These are phyloP conservation scores for Dioszegia crocea DNA, from an alignment of 768 basidiomycete genomes.

Conservation along the genomic window DNA sequence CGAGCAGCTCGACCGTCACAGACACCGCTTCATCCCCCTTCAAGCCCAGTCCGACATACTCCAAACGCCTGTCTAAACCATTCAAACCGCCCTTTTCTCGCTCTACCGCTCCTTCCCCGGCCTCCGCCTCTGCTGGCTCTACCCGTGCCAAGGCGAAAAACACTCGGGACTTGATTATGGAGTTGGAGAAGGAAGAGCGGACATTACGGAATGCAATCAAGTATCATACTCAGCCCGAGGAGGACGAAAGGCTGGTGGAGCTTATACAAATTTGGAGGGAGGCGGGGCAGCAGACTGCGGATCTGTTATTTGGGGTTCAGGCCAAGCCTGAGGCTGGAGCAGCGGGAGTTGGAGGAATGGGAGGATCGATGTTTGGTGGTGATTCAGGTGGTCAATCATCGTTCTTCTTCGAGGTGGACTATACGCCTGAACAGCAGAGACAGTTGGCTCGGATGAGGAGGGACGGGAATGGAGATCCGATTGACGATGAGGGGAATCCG, in stretches of 20 bases:
- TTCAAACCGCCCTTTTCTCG: constrained; percentile 22
- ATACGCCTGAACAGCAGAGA: constrained; percentile 4
- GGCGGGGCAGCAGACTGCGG: constrained; percentile 41
- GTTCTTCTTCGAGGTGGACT: constrained; percentile 1
- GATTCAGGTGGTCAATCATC: neutral
- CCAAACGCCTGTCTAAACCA: constrained; percentile 14
- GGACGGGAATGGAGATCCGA: constrained; percentile 29
- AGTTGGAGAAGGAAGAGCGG: constrained; percentile 25
- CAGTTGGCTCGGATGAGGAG: neutral
- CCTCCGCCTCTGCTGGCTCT: neutral
- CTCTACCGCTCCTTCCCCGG: constrained; percentile 20
- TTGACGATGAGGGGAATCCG: constrained; percentile 34
- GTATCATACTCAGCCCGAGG: constrained; percentile 21
- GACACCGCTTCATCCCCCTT: neutral
- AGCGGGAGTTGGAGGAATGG: neutral
- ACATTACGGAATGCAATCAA: constrained; percentile 32
- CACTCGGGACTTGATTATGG: constrained; percentile 6
- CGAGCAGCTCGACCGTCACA: neutral
- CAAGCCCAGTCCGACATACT: constrained; percentile 8
- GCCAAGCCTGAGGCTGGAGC: constrained; percentile 9
- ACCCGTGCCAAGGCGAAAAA: neutral
- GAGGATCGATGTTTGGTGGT: neutral
- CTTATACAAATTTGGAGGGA: constrained; percentile 32
- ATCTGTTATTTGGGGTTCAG: constrained; percentile 27
- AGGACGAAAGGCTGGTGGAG: constrained; percentile 30